Conservation (phyloP, 2,329 filamentous ascomycete species). For the Cadophora luteo-olivacea region DNA sequence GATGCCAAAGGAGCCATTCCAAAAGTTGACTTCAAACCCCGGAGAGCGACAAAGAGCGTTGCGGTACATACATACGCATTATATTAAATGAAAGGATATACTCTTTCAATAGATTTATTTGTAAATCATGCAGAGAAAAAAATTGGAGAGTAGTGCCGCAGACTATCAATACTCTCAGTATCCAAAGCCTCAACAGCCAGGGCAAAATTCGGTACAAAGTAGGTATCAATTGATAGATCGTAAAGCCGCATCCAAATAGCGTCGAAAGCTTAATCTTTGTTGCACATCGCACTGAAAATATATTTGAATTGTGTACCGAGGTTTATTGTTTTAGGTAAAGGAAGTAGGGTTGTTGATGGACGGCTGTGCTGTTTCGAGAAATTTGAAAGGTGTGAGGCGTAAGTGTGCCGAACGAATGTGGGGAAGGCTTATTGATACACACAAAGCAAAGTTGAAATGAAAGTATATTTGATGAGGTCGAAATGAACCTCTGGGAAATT, state of each 20-base stretch:
- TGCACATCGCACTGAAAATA: conserved; percentile 22
- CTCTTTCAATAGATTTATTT: too few relatives aligned
- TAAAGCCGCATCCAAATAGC: background rate
- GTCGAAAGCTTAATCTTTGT: conserved; percentile 9
- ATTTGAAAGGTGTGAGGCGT: conserved; percentile 1
- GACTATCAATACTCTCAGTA: too few relatives aligned
- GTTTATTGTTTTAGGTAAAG: background rate
- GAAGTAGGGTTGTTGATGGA: conserved; percentile 17
- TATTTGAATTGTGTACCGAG: conserved; percentile 22
- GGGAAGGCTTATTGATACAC: conserved; percentile 7
- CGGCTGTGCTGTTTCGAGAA: background rate
- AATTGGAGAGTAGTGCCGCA: too few relatives aligned
- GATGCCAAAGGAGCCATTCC: too few relatives aligned
- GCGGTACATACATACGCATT: too few relatives aligned
- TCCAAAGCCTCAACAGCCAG: too few relatives aligned
- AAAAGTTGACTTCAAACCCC: too few relatives aligned
- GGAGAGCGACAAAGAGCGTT: too few relatives aligned
- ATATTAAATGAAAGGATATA: too few relatives aligned
- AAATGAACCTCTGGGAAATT: background rate
- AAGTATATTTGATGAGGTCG: background rate
- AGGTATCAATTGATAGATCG: background rate
- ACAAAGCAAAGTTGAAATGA: background rate
- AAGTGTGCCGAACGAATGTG: conserved; percentile 7
- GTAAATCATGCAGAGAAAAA: too few relatives aligned
- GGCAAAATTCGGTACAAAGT: too few relatives aligned